phyloP scores from a whole-genome alignment of 2,329 filamentous ascomycete genomes.

The Aspergillus hiratsukae region DNA sequence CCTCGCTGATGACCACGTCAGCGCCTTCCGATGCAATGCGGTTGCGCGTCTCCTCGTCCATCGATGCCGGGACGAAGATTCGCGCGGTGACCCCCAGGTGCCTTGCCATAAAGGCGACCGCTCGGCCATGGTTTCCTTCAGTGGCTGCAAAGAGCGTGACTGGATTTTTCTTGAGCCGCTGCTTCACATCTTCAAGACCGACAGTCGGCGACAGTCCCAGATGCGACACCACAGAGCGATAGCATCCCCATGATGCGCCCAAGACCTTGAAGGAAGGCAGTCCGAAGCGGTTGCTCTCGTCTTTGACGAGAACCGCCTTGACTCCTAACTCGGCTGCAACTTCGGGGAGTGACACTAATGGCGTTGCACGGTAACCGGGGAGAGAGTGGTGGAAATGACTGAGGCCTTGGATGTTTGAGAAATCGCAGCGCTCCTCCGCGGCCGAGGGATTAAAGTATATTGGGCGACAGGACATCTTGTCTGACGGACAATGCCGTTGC shows the following conservation, averaged over 20 bases:
- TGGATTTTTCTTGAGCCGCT: constrained; percentile 22
- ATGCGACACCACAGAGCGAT: constrained; percentile 50
- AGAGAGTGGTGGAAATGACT: constrained; percentile 54
- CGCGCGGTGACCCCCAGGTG: constrained; percentile 52
- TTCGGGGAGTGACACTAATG: constrained; percentile 49
- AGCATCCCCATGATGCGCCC: constrained; percentile 70
- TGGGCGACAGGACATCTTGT: constrained; percentile 14
- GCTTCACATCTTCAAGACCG: constrained; percentile 42
- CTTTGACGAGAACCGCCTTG: constrained; percentile 60
- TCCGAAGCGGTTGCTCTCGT: constrained; percentile 64
- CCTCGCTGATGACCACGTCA: constrained; percentile 50
- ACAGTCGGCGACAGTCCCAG: constrained; percentile 43
- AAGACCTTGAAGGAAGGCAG: constrained; percentile 76
- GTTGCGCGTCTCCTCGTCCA: constrained; percentile 51
- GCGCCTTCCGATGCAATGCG: constrained; percentile 62
- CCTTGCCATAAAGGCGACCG: constrained; percentile 64
- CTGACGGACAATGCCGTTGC: background rate
- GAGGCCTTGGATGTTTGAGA: constrained; percentile 10
- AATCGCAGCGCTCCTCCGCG: constrained; percentile 11
- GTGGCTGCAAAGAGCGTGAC: constrained; percentile 60
- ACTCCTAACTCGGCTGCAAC: constrained; percentile 58
- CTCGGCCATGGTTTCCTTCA: constrained; percentile 73
- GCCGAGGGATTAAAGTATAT: constrained; percentile 25
- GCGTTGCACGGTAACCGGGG: constrained; percentile 54
- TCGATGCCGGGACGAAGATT: constrained; percentile 60